phyloP scores from a whole-genome alignment of 352 stramenopile species.

The Pythium apleroticum region DNA sequence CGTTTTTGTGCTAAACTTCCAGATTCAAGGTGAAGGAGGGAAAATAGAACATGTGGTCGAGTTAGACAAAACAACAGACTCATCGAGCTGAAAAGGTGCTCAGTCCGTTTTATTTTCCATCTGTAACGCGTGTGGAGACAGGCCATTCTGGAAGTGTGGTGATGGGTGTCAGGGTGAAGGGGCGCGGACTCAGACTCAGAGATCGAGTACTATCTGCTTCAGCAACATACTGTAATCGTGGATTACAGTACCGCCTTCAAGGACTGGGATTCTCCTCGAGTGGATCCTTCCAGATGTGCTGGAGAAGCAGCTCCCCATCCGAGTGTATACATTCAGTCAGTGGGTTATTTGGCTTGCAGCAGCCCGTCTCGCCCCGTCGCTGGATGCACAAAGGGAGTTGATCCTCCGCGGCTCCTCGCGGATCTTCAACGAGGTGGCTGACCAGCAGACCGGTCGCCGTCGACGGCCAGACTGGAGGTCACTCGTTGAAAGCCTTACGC shows the following conservation, averaged over 20 bases:
- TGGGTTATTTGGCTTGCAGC: too few relatives aligned
- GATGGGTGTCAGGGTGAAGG: background rate
- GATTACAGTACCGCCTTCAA: background rate
- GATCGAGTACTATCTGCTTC: background rate
- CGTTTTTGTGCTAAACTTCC: background rate
- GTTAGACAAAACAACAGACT: background rate
- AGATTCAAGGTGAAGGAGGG: conserved; percentile 1
- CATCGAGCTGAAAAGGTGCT: background rate
- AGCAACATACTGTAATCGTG: too few relatives aligned
- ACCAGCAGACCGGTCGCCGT: background rate
- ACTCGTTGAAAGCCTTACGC: too few relatives aligned
- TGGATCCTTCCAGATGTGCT: background rate
- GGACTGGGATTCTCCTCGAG: background rate
- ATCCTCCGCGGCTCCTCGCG: background rate
- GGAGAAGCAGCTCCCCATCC: too few relatives aligned
- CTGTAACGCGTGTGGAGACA: background rate
- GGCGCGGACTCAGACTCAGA: conserved; percentile 1
- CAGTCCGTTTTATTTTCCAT: background rate
- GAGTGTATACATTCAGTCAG: too few relatives aligned
- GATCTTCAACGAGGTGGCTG: background rate
- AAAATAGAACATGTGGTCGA: background rate
- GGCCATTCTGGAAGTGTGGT: background rate
- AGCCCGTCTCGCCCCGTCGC: too few relatives aligned
- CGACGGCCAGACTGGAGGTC: background rate
- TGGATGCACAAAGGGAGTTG: background rate